Conservation (phyloP, 495 filamentous ascomycete species). For the Trichoderma reesei region DNA sequence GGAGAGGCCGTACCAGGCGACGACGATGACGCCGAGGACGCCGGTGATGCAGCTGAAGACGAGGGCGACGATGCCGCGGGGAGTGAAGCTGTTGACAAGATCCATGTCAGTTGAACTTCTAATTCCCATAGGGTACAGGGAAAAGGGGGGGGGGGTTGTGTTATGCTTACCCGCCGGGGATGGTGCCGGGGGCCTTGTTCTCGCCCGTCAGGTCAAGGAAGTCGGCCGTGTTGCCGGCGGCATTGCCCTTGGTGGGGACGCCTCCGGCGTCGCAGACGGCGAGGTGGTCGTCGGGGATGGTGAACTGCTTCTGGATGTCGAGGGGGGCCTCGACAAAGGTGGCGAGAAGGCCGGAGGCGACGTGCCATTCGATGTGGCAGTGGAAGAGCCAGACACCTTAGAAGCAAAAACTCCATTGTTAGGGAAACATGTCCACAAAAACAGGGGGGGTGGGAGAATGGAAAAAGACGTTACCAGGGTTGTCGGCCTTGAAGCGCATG, state of each 20-base stretch:
- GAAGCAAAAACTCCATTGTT: constrained; percentile 16
- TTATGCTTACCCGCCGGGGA: constrained; percentile 49
- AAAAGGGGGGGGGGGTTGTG: constrained; percentile 10
- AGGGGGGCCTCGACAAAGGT: constrained; percentile 55
- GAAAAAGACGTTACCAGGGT: constrained; percentile 45
- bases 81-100: constrained; percentile 48
- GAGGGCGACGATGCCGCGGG: constrained; percentile 60
- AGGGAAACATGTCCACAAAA: constrained; percentile 27
- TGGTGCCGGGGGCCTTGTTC: constrained; percentile 40
- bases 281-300: constrained; percentile 54
- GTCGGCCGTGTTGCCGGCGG: constrained; percentile 58
- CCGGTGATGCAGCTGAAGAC: constrained; percentile 63
- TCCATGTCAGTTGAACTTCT: neutral
- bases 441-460: constrained; percentile 24
- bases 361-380: constrained; percentile 64
- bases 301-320: constrained; percentile 47
- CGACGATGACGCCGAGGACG: constrained; percentile 58
- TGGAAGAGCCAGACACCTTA: constrained; percentile 63
- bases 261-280: constrained; percentile 46
- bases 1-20: constrained; percentile 57
- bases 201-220: constrained; percentile 55
- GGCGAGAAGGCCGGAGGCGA: constrained; percentile 56
- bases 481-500: constrained; percentile 57
- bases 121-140: neutral
- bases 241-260: constrained; percentile 55